Evolutionary conservation across 768 basidiomycete species (phyloP), one percentile per base, ranked within the genome.

Genomic region (Podaxis sp.): DNA sequence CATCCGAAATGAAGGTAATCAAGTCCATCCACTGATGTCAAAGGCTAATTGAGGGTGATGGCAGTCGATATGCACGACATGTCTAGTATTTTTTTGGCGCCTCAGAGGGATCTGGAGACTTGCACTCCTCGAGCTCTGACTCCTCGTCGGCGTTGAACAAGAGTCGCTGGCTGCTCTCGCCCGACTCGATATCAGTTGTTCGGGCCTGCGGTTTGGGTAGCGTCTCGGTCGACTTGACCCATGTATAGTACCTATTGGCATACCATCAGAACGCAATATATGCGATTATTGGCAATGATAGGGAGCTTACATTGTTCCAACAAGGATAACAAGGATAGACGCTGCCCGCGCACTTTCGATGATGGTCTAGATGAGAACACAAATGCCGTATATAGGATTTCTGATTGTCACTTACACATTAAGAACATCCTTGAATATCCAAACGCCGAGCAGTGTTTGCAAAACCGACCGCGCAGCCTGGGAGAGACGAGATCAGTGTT

Each of bases 391-490:
- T 36, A 25, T 35, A 14, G 32, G 32, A 37, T 38, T 18, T 40
- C 50, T 50, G 57, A 59, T 44, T 9, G 35, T 28, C 64, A 80
- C 88, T 64, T 73, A 92, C 91, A 78, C 74, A 1, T 85, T 90
- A 46, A 94, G 76, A 61, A 90, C 64, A 68, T 95, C 93, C 4
- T 78, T 75, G 71, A 94, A 93, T 16, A 91, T 73, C 79, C 81
- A 86, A 21, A 91, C 88, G 5, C 90, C 91, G 23, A 93, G 74
- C 38, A 91, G 74, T 14, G 91, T 93, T 71, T 95, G 93, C 23
- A 95, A 76, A 18, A 93, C 93, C 5, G 90, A 90, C 59, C 89
- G 81, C 6, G 88, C 89, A 28, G 91, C 89, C 91, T 89, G 63
- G 32, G 44, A 55, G 50, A 59, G 9, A 58, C 37, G n/a, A 59